A percentile compares a stretch with the other conserved stretches of the same genome.
phyloP scores from a whole-genome alignment of 2,329 filamentous ascomycete species.

The Trichoderma polysporum region DNA sequence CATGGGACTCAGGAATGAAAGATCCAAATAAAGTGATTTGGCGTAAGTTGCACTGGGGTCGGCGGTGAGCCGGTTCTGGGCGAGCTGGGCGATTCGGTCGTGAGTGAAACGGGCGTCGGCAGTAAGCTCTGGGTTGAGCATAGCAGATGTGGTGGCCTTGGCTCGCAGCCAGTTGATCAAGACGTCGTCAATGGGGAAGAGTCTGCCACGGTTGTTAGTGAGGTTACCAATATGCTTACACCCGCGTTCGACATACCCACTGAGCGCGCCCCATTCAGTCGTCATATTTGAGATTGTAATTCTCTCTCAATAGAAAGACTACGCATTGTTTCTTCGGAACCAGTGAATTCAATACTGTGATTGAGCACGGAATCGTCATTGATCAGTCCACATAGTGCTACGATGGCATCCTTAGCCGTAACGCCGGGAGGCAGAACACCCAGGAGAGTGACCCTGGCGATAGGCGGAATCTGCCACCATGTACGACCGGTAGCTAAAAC shows the following conservation, averaged over 20 bases:
- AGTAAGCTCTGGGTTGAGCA: constrained; percentile 48
- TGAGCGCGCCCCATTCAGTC: constrained; percentile 74
- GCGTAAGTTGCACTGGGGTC: constrained; percentile 79
- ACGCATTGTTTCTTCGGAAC: constrained; percentile 71
- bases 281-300: constrained; percentile 79
- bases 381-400: constrained; percentile 77
- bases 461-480: constrained; percentile 87
- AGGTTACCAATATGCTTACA: too few relatives aligned
- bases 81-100: constrained; percentile 68
- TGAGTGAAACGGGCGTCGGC: constrained; percentile 67
- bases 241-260: too few relatives aligned
- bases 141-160: constrained; percentile 71
- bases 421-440: constrained; percentile 76
- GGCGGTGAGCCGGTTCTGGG: constrained; percentile 64
- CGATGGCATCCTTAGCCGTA: constrained; percentile 90
- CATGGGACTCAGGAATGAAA: constrained; percentile 80
- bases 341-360: constrained; percentile 86
- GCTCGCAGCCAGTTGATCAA: constrained; percentile 71
- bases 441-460: constrained; percentile 76
- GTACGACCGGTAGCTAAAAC: constrained; percentile 82
- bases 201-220: too few relatives aligned
- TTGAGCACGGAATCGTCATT: too few relatives aligned
- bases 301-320: constrained; percentile 71
- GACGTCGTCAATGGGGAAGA: constrained; percentile 75
- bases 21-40: constrained; percentile 77